Conservation (phyloP, 2,329 filamentous ascomycete species). For the Ramichloridium luteum region DNA sequence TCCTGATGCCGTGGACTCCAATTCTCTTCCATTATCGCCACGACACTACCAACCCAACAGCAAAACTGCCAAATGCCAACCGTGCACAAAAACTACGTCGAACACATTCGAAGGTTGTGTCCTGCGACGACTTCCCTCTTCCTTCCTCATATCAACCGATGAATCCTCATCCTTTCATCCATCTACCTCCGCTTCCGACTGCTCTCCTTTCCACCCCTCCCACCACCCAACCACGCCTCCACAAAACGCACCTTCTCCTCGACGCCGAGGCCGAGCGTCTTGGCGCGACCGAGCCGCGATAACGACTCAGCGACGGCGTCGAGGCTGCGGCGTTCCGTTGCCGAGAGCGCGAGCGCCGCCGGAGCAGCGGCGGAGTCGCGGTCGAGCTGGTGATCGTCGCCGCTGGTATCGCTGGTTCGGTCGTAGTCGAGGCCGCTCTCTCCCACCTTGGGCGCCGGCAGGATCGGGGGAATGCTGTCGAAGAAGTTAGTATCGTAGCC, state of each 20-base stretch:
- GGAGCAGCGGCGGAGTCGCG: background rate
- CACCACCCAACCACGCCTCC: conserved; percentile 44
- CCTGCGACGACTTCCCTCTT: no score
- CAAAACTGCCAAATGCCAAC: no score
- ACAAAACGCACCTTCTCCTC: conserved; percentile 76
- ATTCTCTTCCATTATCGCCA: no score
- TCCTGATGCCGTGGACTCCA: no score
- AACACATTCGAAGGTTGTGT: no score
- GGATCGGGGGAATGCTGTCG: conserved; percentile 29
- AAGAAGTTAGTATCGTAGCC: conserved; percentile 36
- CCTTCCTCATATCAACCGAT: no score
- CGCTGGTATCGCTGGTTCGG: conserved; percentile 10
- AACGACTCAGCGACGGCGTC: conserved; percentile 75
- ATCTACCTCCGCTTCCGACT: no score
- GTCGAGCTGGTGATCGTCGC: background rate
- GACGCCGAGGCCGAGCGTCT: conserved; percentile 74
- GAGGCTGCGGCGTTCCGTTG: conserved; percentile 56
- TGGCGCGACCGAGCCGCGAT: conserved; percentile 75
- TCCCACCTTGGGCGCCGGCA: conserved; percentile 14
- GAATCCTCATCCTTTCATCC: no score
- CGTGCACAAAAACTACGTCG: no score
- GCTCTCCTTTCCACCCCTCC: no score
- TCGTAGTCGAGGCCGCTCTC: conserved; percentile 22
- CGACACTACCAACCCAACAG: conserved; percentile 1
- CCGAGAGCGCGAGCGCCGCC: conserved; percentile 19